These are phyloP conservation scores for Lentinula novae-zelandiae DNA, from an alignment of 1,284 basidiomycete genomes.

Conservation along the genomic window DNA sequence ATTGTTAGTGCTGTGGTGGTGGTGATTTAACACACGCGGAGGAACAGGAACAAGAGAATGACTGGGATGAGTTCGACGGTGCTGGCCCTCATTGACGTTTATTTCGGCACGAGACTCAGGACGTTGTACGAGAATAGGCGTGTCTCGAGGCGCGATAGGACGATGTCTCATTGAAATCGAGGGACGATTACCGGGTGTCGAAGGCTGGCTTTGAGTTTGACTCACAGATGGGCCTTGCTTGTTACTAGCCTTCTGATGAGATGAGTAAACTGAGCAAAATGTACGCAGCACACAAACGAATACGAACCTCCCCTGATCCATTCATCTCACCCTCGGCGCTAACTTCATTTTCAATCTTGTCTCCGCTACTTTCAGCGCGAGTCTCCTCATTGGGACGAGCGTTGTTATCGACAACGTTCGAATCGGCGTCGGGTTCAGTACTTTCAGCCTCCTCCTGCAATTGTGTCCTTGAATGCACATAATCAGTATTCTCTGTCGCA, in stretches of 20 bases:
- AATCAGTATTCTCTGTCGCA: not conserved
- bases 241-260: not conserved
- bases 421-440: conserved; percentile 7
- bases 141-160: not conserved
- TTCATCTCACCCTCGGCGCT: not conserved
- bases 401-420: conserved; percentile 23
- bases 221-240: not conserved
- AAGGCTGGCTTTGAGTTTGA: not conserved
- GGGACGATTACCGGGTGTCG: not conserved
- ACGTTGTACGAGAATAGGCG: not conserved
- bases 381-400: not conserved
- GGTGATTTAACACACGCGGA: not conserved
- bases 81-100: not conserved
- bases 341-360: not conserved
- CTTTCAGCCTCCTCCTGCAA: conserved; percentile 8
- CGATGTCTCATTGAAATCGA: not conserved
- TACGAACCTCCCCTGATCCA: not conserved
- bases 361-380: not conserved
- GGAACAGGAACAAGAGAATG: not conserved
- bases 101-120: not conserved
- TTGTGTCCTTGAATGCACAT: not conserved
- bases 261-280: not conserved
- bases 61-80: not conserved
- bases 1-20: not conserved
- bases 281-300: not conserved